Evolutionary conservation across 2,329 filamentous ascomycete species (phyloP).

Genomic region (Trichophyton benhamiae): DNA sequence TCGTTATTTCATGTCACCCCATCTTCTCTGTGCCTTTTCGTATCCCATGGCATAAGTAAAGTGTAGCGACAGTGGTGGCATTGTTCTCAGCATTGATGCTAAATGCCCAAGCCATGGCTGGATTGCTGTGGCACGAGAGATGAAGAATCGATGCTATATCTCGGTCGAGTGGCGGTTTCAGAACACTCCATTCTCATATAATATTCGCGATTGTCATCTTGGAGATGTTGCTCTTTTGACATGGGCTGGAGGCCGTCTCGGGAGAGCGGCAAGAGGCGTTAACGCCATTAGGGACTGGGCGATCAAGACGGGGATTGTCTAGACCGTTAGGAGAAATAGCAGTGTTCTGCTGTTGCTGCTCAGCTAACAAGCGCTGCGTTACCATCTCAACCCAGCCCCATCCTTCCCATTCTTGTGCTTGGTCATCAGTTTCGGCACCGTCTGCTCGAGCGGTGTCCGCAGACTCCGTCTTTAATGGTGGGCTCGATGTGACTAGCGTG

Average conservation of each 20-base stretch:
- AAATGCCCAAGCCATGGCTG: neutral
- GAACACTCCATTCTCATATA: constrained; percentile 19
- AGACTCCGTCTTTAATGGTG: constrained; percentile 11
- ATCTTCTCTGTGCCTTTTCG: neutral
- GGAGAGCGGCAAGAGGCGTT: constrained; percentile 11
- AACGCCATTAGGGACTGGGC: neutral
- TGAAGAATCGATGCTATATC: neutral
- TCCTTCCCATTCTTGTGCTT: constrained; percentile 49
- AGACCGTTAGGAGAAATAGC: neutral
- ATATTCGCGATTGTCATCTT: constrained; percentile 38
- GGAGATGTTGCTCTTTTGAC: constrained; percentile 24
- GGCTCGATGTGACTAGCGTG: constrained; percentile 6
- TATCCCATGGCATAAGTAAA: neutral
- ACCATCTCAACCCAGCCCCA: constrained; percentile 63
- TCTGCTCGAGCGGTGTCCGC: constrained; percentile 46
- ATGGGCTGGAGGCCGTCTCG: constrained; percentile 15
- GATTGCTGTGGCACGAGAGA: neutral
- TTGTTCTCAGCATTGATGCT: neutral
- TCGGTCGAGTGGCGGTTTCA: neutral
- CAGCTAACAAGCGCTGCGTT: constrained; percentile 43
- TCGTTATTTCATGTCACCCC: constrained; percentile 1
- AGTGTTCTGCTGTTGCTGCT: constrained; percentile 26
- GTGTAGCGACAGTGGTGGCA: neutral
- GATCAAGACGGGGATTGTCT: neutral
- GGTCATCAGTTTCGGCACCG: constrained; percentile 10